Base-by-base conservation (phyloP, 2,329 filamentous ascomycete species). In the Emmonsia crescens region DNA sequence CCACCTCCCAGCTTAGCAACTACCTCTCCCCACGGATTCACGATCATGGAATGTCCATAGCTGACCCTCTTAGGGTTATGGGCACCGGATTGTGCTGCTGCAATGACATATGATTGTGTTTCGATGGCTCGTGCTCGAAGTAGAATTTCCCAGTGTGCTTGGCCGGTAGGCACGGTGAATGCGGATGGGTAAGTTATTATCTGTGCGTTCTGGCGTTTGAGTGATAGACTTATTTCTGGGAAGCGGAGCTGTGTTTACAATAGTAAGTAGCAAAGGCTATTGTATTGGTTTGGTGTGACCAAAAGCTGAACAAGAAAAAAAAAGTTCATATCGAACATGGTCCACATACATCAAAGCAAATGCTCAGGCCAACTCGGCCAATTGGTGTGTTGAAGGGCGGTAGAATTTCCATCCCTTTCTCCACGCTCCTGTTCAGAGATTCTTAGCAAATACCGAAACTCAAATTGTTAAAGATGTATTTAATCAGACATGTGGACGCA, bases 171-270 rank as follows among this genome's bases (percentile, higher is more conserved):
- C 0, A 95, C 82, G 0, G 92, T 96, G 71, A 96, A 97, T 3
- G 93, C 93, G 5, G 89, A 93, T 0, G 93, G 93, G 71, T 93
- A 96, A 0, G 90, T 85, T 57, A 96, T 78, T 60, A 96, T 78
- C 64, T 96, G 85, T 1, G 91, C 90, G 27, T 82, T 79, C 61
- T 84, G 82, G 6, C 83, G 77, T 33, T 84, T 83, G 21, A 96
- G 80, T 1, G 84, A 80, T 10, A 94, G 74, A 0, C 85, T 83
- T 9, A 88, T 83, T 71, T 96, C 90, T 0, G 91, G 84, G 71
- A 94, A 96, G 0, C 91, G 85, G 64, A 96, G 76, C 79, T 82
- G 62, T 46, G 40, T 19, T n/a, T 14, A 24, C 3, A n/a, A 5
- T 12, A 19, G 29, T 42, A 38, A 46, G 31, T 38, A 57, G 10